A percentile compares a stretch with the other conserved stretches of the same genome.
These are phyloP conservation scores for Tricholoma sp. DNA, from an alignment of 768 basidiomycete species.

Conservation along the genomic window DNA sequence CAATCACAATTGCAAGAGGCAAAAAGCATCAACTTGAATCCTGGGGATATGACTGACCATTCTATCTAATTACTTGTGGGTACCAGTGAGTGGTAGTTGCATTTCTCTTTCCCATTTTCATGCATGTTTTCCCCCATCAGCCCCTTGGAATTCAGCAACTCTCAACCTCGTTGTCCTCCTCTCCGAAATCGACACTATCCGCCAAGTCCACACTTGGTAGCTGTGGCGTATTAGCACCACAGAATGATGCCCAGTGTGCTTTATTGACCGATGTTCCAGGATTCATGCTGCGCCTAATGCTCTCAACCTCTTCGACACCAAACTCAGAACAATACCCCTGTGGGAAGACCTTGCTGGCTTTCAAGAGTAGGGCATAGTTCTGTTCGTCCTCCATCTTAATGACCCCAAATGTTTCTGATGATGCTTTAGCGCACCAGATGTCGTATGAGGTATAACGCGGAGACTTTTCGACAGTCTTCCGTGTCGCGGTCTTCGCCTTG, in stretches of 20 bases:
- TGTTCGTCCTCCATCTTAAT: background rate
- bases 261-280: background rate
- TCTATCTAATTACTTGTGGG: too few species aligned
- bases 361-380: background rate
- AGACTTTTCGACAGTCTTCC: background rate
- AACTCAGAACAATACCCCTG: background rate
- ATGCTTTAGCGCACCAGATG: background rate
- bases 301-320: background rate
- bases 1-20: too few species aligned
- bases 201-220: background rate
- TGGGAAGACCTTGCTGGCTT: background rate
- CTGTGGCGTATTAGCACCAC: background rate
- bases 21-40: too few species aligned
- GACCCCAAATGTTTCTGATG: background rate
- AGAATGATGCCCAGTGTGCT: background rate
- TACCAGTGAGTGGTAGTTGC: too few species aligned
- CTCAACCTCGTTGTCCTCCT: background rate
- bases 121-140: too few species aligned
- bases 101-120: too few species aligned
- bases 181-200: background rate
- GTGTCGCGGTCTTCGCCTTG: too few species aligned
- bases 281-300: background rate
- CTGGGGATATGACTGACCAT: too few species aligned
- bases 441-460: background rate
- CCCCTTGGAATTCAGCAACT: too few species aligned